These are phyloP conservation scores for Picocystis sp. DNA, from an alignment of 163 green algal genomes.

Conservation along the genomic window DNA sequence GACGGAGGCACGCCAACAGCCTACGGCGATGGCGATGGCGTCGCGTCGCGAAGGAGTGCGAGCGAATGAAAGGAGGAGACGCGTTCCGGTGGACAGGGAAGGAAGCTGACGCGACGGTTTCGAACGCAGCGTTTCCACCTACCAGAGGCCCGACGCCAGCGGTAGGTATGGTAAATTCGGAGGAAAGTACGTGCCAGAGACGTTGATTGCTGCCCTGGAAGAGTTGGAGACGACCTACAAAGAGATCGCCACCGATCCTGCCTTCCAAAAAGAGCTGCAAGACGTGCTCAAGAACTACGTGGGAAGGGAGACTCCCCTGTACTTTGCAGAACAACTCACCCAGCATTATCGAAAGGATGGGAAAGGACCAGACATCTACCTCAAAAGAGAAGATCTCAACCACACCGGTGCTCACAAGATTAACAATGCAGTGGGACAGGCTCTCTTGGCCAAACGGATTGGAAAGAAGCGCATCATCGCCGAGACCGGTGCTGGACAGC, in stretches of 20 bases:
- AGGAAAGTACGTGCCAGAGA: constrained; percentile 92
- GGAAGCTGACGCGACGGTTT: too few relatives aligned
- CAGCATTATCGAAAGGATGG: constrained; percentile 73
- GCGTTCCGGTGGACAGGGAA: too few relatives aligned
- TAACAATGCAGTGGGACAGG: constrained; percentile 97
- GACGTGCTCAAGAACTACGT: constrained; percentile 91
- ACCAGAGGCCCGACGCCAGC: constrained; percentile 20
- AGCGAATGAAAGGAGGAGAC: too few relatives aligned
- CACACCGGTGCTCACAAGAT: constrained; percentile 99
- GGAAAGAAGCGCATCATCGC: constrained; percentile 95
- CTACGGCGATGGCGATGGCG: too few relatives aligned
- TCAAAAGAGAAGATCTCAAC: constrained; percentile 98
- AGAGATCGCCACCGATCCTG: constrained; percentile 19
- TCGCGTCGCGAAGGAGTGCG: too few relatives aligned
- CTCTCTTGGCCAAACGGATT: constrained; percentile 68
- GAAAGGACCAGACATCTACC: constrained; percentile 72
- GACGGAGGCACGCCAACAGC: too few relatives aligned
- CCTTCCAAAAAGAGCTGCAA: constrained; percentile 65
- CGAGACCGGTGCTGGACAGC: constrained; percentile 94
- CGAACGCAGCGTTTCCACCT: too few relatives aligned
- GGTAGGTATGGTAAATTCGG: constrained; percentile 34
- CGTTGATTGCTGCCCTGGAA: constrained; percentile 74
- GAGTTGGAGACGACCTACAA: constrained; percentile 76
- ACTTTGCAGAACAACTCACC: constrained; percentile 83
- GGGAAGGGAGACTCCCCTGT: constrained; percentile 82